These are phyloP conservation scores for Colletotrichum endophyticum DNA, from an alignment of 2,329 filamentous ascomycete species.

Conservation along the genomic window DNA sequence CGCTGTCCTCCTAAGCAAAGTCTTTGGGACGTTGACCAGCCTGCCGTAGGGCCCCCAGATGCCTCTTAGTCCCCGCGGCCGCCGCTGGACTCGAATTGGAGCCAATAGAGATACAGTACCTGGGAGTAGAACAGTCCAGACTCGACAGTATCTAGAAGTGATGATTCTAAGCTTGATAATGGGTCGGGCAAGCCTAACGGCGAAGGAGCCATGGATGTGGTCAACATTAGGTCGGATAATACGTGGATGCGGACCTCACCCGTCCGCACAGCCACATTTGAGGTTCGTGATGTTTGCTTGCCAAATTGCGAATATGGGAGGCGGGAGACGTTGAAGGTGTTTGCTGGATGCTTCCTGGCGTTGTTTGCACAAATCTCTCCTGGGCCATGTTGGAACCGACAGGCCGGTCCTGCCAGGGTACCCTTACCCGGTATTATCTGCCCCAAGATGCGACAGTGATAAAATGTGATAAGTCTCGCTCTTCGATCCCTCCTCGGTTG, in stretches of 20 bases:
- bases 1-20: not conserved
- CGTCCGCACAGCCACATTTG: not conserved
- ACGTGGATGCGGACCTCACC: not conserved
- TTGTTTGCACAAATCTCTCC: not conserved
- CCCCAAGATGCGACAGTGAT: not conserved
- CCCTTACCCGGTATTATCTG: not conserved
- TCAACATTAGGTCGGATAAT: not conserved
- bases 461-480: not conserved
- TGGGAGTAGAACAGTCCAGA: not conserved
- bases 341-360: not conserved
- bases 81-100: not conserved
- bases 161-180: not conserved
- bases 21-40: not conserved
- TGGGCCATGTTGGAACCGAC: not conserved
- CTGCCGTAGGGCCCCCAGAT: not conserved
- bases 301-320: not conserved
- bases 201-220: not conserved
- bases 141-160: not conserved
- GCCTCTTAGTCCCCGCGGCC: not conserved
- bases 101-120: not conserved
- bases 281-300: not conserved
- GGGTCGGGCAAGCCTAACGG: not conserved
- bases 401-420: not conserved
- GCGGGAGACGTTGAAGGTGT: not conserved
- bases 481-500: not conserved